Evolutionary conservation across 345 rosid genomes (phyloP).

Genomic region (Xanthoceras sorbifolium): DNA sequence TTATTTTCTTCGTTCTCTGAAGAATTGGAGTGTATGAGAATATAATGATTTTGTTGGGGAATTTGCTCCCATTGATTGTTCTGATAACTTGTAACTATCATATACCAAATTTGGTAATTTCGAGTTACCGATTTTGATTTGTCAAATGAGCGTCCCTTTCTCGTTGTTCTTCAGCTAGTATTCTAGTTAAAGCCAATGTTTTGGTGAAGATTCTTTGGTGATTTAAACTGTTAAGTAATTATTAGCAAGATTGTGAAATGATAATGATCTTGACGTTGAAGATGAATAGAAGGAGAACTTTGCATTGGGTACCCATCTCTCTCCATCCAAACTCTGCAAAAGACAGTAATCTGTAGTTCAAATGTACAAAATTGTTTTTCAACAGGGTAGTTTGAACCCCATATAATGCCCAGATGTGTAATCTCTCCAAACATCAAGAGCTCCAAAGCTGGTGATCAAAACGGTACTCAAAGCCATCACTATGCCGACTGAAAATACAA

Average conservation of each 20-base stretch:
- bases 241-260: background rate
- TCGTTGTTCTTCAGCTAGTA: background rate
- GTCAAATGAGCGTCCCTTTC: background rate
- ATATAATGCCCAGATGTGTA: slow-evolving; percentile 56
- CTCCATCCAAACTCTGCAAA: slow-evolving; percentile 1
- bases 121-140: background rate
- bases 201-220: background rate
- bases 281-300: background rate
- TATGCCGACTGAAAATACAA: slow-evolving; percentile 73
- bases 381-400: slow-evolving; percentile 80
- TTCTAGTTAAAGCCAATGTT: no score
- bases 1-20: background rate
- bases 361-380: slow-evolving; percentile 26
- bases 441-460: slow-evolving; percentile 74
- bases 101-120: slow-evolving; percentile 4
- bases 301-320: background rate
- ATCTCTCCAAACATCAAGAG: slow-evolving; percentile 65
- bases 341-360: background rate
- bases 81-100: background rate
- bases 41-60: background rate
- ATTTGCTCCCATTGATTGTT: slow-evolving; percentile 4
- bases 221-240: background rate
- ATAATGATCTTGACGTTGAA: background rate
- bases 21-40: slow-evolving; percentile 1
- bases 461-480: slow-evolving; percentile 83